Percentiles rank a stretch among this genome's conserved stretches.
These are phyloP conservation scores for Dimocarpus longan DNA, from an alignment of 345 rosid species.

Conservation along the genomic window DNA sequence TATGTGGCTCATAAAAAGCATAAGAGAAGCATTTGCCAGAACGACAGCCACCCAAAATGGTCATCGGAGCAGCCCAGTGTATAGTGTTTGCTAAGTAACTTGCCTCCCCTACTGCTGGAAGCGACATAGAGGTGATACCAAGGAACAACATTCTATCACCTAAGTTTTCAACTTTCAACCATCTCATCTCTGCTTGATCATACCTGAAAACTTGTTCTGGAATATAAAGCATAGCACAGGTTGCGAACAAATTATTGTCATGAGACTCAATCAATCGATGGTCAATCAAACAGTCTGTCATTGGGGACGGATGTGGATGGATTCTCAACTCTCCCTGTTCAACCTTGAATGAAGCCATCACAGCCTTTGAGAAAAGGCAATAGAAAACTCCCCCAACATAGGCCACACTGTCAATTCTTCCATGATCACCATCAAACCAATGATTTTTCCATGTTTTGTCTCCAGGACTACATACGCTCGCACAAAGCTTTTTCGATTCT, in stretches of 20 bases:
- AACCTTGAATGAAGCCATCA: neutral
- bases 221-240: no score
- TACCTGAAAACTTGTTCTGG: neutral
- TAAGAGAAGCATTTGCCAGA: no score
- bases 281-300: no score
- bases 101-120: neutral
- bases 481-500: neutral
- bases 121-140: neutral
- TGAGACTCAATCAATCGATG: neutral
- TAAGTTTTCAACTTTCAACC: constrained; percentile 4
- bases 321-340: neutral
- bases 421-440: neutral
- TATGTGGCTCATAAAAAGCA: no score
- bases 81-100: neutral
- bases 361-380: neutral
- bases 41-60: no score
- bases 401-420: neutral
- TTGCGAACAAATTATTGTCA: neutral
- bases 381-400: neutral
- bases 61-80: neutral
- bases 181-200: neutral
- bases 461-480: neutral
- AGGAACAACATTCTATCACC: neutral
- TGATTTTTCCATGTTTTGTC: neutral
- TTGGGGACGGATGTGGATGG: neutral